Evolutionary conservation across 345 rosid genomes (phyloP).

Genomic region (Carallia brachiata): DNA sequence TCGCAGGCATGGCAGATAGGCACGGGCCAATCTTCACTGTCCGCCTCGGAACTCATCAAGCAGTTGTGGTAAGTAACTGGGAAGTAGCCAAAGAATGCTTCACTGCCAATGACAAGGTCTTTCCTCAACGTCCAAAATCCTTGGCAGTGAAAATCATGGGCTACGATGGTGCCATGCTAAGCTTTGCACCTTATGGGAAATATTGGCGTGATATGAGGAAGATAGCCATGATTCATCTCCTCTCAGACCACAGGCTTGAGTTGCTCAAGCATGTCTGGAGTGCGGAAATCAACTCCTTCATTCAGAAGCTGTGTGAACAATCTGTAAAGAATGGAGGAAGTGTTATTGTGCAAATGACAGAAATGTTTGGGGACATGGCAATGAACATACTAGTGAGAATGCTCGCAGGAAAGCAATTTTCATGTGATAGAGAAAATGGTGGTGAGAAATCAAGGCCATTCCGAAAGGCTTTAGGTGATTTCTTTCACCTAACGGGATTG

Average conservation of each 20-base stretch:
- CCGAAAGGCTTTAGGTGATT: constrained; percentile 22
- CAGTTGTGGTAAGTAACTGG: constrained; percentile 26
- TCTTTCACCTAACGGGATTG: constrained; percentile 20
- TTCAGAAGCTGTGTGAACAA: constrained; percentile 18
- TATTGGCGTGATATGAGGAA: constrained; percentile 40
- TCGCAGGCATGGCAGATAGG: constrained; percentile 25
- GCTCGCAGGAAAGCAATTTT: constrained; percentile 30
- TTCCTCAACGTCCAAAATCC: constrained; percentile 23
- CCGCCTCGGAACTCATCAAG: constrained; percentile 26
- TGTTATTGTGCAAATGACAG: constrained; percentile 26
- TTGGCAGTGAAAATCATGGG: constrained; percentile 28
- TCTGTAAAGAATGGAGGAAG: constrained; percentile 22
- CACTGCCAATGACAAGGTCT: constrained; percentile 27
- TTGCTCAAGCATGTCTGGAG: constrained; percentile 31
- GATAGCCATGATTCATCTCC: constrained; percentile 29
- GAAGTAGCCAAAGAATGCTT: constrained; percentile 37
- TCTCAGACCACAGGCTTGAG: constrained; percentile 30
- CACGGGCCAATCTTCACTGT: constrained; percentile 27
- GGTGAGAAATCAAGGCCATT: constrained; percentile 20
- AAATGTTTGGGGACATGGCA: constrained; percentile 20
- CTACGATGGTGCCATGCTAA: constrained; percentile 26
- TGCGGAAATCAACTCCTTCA: constrained; percentile 14
- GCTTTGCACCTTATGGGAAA: constrained; percentile 33
- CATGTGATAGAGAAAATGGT: neutral
- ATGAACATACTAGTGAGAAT: constrained; percentile 30